Conservation (phyloP, 768 basidiomycete genomes). For the Glaciozyma martinii region DNA sequence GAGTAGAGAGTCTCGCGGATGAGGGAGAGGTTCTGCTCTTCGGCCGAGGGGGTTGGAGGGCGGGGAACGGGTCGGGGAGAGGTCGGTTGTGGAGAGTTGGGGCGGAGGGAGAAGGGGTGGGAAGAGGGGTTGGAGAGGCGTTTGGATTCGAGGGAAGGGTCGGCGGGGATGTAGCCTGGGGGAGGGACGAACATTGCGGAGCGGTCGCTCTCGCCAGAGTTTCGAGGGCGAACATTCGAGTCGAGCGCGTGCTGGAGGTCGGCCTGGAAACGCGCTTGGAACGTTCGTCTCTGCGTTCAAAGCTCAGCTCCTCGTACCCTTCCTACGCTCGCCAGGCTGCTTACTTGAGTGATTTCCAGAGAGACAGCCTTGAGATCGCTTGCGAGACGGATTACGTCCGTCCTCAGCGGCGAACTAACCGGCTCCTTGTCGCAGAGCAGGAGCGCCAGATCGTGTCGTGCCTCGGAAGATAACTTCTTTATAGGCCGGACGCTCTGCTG, state of each 20-base stretch:
- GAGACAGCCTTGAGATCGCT: slow-evolving; percentile 76
- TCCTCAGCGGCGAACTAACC: slow-evolving; percentile 41
- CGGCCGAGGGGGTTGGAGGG: slow-evolving; percentile 46
- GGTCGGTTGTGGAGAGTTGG: slow-evolving; percentile 25
- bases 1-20: slow-evolving; percentile 85
- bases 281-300: slow-evolving; percentile 55
- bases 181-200: slow-evolving; percentile 62
- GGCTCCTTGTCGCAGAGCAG: slow-evolving; percentile 56
- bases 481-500: slow-evolving; percentile 56
- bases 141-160: not conserved
- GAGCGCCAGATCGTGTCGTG: slow-evolving; percentile 73
- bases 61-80: slow-evolving; percentile 36
- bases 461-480: slow-evolving; percentile 53
- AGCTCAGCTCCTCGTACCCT: not conserved
- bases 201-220: slow-evolving; percentile 9
- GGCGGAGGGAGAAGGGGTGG: not conserved
- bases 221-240: slow-evolving; percentile 43
- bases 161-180: slow-evolving; percentile 49
- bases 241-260: slow-evolving; percentile 75
- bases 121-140: not conserved
- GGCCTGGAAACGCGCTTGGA: slow-evolving; percentile 65
- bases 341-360: slow-evolving; percentile 59
- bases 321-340: no score
- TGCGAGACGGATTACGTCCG: slow-evolving; percentile 53
- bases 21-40: slow-evolving; percentile 47